Evolutionary conservation across 2,329 filamentous ascomycete species (phyloP), one percentile per base, ranked within the genome.

Genomic region (Alternaria angustiovoidea): DNA sequence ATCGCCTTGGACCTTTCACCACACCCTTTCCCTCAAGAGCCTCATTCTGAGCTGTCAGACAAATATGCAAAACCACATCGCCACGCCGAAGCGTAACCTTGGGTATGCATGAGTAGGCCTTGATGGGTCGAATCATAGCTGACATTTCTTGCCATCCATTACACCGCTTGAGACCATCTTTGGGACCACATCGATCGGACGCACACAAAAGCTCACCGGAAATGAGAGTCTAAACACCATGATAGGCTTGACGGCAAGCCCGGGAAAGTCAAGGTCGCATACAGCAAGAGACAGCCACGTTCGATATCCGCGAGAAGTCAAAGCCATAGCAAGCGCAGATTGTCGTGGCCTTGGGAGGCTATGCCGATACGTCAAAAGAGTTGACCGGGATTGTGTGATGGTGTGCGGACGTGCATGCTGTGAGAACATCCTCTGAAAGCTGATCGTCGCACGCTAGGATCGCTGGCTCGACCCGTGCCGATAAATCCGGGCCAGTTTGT

Each of bases 361-460:
- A 34, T 52, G 55, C 56, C 44, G 34, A 6, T 39, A 34, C 42
- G 24, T 30, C 8, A 7, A 42, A 47, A 41, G 30, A 47, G 39
- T 7, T 8, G 36, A 24, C 59, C 12, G 18, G 55, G 55, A 42
- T 52, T 26, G 28, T 46, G 30, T 22, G 46, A 38, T 57, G 53
- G 58, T 61, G 58, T 53, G 48, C n/a, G 38, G 49, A 34, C 48
- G n/a, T 47, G 53, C 53, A 61, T 61, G 28, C 44, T 22, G 28
- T 14, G n/a, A 7, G 11, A 14, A 32, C 6, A 47, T 47, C 3
- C n/a, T 20, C 28, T 32, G n/a, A 28, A 47, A 32, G n/a, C 7
- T 26, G 28, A 42, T 4, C 38, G 8, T 26, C 16, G 1, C 24
- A 30, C 36, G n/a, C 28, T 20, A 47, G 11, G 24, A 41, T n/a